Evolutionary conservation across 495 filamentous ascomycete species (phyloP).

Genomic region (Penicillium antarcticum): DNA sequence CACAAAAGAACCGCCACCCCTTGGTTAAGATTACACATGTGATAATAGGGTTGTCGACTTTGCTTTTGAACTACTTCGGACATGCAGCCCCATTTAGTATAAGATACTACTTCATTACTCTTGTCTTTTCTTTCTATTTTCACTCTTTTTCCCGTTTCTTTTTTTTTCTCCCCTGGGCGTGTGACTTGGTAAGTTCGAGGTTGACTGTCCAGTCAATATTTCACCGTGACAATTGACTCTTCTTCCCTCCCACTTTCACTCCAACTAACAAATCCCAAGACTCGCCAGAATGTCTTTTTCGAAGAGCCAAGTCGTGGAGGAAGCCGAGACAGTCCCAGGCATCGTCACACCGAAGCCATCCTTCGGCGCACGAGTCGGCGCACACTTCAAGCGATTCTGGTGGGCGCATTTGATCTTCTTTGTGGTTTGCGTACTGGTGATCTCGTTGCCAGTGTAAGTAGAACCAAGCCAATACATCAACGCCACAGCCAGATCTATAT

Average conservation of each 20-base stretch:
- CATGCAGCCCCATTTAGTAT: slow-evolving; percentile 6
- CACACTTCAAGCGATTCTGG: slow-evolving; percentile 62
- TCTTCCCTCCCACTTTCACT: background rate
- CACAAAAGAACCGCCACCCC: background rate
- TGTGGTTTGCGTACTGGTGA: slow-evolving; percentile 53
- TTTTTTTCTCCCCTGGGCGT: slow-evolving; percentile 1
- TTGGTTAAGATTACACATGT: background rate
- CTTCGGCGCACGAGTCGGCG: slow-evolving; percentile 34
- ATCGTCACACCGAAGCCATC: slow-evolving; percentile 21
- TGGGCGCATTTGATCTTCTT: slow-evolving; percentile 66
- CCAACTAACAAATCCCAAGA: background rate
- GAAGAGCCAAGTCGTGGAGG: slow-evolving; percentile 25
- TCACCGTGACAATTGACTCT: background rate
- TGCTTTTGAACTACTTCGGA: background rate
- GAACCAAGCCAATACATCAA: background rate
- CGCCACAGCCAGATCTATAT: background rate
- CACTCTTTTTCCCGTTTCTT: background rate
- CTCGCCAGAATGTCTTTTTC: slow-evolving; percentile 24
- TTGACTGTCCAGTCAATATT: background rate
- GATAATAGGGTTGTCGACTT: background rate
- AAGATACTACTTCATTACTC: slow-evolving; percentile 3
- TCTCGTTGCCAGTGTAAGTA: slow-evolving; percentile 67
- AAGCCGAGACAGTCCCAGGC: background rate
- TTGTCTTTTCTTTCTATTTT: background rate
- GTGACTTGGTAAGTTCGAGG: background rate